Conservation (phyloP, 768 basidiomycete genomes). For the Boletus tomentosulus region DNA sequence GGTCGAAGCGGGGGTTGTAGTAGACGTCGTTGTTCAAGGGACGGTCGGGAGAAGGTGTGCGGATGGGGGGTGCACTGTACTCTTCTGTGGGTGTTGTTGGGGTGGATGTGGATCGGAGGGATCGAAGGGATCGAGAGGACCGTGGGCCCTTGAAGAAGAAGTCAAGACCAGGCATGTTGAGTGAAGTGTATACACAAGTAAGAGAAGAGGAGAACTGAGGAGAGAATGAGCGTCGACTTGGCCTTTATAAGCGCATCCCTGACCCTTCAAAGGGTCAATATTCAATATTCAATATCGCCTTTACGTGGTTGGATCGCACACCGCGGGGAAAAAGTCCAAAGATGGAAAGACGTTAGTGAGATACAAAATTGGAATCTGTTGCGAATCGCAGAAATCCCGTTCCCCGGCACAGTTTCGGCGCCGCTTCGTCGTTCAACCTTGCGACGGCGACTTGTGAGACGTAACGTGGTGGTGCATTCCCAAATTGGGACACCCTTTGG, state of each 20-base stretch:
- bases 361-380: background rate
- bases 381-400: background rate
- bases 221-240: background rate
- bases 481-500: background rate
- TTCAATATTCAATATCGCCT: background rate
- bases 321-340: background rate
- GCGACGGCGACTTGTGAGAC: background rate
- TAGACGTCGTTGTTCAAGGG: constrained; percentile 35
- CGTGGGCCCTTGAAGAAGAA: constrained; percentile 23
- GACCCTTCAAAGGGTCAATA: background rate
- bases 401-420: constrained; percentile 3
- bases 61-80: background rate
- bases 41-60: constrained; percentile 7
- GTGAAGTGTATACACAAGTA: constrained; percentile 20
- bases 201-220: constrained; percentile 1
- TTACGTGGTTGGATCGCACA: background rate
- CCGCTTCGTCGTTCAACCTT: background rate
- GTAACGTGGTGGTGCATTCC: background rate
- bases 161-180: constrained; percentile 33
- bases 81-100: constrained; percentile 5
- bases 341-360: constrained; percentile 3
- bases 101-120: background rate
- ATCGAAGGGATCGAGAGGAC: constrained; percentile 1
- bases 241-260: constrained; percentile 19
- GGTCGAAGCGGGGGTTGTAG: constrained; percentile 66